phyloP scores from a whole-genome alignment of 768 basidiomycete species.

The Auriscalpium orientale region DNA sequence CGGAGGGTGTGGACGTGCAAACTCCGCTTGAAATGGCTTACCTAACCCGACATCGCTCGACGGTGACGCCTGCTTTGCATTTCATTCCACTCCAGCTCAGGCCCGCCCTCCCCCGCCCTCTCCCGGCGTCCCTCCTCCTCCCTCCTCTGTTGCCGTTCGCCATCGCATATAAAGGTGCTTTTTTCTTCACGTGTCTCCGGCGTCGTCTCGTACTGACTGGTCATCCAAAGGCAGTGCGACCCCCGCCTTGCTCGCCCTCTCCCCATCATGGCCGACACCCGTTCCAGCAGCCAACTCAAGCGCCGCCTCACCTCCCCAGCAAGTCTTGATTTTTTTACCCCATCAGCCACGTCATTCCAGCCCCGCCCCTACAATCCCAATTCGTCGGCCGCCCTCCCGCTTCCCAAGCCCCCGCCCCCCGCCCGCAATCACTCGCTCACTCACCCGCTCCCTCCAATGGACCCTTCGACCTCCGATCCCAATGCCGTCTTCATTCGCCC shows the following conservation, averaged over 20 bases:
- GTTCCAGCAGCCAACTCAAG: slow-evolving; percentile 26
- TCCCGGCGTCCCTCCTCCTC: not conserved
- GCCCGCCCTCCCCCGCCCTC: slow-evolving; percentile 5
- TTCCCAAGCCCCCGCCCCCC: slow-evolving; percentile 11
- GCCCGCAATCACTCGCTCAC: slow-evolving; percentile 10
- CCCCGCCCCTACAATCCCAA: slow-evolving; percentile 56
- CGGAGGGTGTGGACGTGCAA: slow-evolving; percentile 27
- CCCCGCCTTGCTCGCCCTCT: not conserved
- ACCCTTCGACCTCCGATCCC: slow-evolving; percentile 62
- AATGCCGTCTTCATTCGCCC: slow-evolving; percentile 65
- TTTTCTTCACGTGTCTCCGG: not conserved
- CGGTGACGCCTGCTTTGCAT: not conserved
- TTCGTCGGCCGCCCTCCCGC: slow-evolving; percentile 4
- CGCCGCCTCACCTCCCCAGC: slow-evolving; percentile 40
- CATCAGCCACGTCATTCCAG: slow-evolving; percentile 56
- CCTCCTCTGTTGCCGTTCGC: not conserved
- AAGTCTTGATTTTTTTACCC: slow-evolving; percentile 54
- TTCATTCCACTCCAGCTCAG: not conserved
- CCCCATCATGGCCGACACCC: slow-evolving; percentile 7
- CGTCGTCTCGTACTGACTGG: not conserved
- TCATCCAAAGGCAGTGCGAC: not conserved
- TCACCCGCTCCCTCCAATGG: slow-evolving; percentile 26
- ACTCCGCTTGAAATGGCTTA: slow-evolving; percentile 34
- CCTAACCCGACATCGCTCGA: not conserved
- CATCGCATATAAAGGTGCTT: not conserved